These are phyloP conservation scores for Gynochthodes officinalis DNA, from an alignment of 257 asterid species.

Conservation along the genomic window DNA sequence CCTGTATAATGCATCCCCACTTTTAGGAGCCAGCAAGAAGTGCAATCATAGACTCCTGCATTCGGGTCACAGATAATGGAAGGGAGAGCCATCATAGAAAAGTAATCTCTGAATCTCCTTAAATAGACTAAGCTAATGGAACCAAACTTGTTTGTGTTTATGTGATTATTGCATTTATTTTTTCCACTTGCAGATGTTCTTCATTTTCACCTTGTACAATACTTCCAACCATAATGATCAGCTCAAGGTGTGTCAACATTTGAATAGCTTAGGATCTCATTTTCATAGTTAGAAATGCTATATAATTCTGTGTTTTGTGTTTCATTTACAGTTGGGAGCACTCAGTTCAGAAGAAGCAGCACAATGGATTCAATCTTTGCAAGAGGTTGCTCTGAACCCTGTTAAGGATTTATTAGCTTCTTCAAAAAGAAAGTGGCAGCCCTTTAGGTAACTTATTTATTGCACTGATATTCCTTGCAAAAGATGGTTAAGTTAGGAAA, in stretches of 20 bases:
- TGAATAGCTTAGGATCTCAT: constrained; percentile 3
- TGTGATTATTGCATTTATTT: constrained; percentile 1
- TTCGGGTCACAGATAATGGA: constrained; percentile 84
- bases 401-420: constrained; percentile 32
- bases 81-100: constrained; percentile 67
- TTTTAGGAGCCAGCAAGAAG: constrained; percentile 75
- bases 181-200: constrained; percentile 39
- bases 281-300: not conserved
- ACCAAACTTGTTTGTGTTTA: not conserved
- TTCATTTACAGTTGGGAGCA: constrained; percentile 62
- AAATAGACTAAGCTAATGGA: not conserved
- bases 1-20: not conserved
- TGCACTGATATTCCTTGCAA: not conserved
- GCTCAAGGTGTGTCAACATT: constrained; percentile 55
- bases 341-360: constrained; percentile 88
- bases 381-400: constrained; percentile 56
- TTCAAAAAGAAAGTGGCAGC: constrained; percentile 71
- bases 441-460: constrained; percentile 50
- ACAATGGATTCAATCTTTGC: constrained; percentile 65
- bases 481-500: constrained; percentile 1
- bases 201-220: constrained; percentile 51
- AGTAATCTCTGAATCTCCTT: constrained; percentile 34
- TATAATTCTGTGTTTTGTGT: constrained; percentile 3
- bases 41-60: constrained; percentile 90
- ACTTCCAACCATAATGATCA: constrained; percentile 76